These are phyloP conservation scores for Sanguinoderma infundibulare DNA, from an alignment of 1,284 basidiomycete genomes.

Conservation along the genomic window DNA sequence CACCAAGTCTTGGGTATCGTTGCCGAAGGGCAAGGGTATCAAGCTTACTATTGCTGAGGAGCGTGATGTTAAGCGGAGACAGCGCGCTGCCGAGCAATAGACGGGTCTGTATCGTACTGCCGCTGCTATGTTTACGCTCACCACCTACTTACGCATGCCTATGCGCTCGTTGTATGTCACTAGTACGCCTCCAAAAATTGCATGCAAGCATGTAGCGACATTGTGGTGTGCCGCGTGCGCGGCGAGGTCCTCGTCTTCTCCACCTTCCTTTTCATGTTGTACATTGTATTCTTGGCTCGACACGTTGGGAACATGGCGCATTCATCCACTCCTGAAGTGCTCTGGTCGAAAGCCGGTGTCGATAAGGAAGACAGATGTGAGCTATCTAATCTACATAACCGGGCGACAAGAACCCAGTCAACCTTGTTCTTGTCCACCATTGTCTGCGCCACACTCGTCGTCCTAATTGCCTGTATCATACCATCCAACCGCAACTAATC, in stretches of 20 bases:
- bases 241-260: not conserved
- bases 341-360: no score
- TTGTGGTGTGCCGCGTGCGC: not conserved
- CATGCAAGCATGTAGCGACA: conserved; percentile 26
- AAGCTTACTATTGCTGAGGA: conserved; percentile 92
- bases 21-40: conserved; percentile 98
- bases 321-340: no score
- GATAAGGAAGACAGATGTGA: not conserved
- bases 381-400: not conserved
- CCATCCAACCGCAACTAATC: not conserved
- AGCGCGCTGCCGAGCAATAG: conserved; percentile 59
- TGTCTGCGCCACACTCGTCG: not conserved
- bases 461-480: not conserved
- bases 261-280: not conserved
- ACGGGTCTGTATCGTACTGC: conserved; percentile 35
- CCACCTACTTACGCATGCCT: conserved; percentile 32
- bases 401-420: not conserved
- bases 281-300: not conserved
- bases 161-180: conserved; percentile 59
- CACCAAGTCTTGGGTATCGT: conserved; percentile 94
- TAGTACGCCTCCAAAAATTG: conserved; percentile 35
- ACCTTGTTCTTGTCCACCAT: not conserved
- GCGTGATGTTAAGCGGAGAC: conserved; percentile 80
- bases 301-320: not conserved
- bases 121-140: conserved; percentile 36